Evolutionary conservation across 805 yeast genomes (phyloP).

Genomic region (Candida oleophila): DNA sequence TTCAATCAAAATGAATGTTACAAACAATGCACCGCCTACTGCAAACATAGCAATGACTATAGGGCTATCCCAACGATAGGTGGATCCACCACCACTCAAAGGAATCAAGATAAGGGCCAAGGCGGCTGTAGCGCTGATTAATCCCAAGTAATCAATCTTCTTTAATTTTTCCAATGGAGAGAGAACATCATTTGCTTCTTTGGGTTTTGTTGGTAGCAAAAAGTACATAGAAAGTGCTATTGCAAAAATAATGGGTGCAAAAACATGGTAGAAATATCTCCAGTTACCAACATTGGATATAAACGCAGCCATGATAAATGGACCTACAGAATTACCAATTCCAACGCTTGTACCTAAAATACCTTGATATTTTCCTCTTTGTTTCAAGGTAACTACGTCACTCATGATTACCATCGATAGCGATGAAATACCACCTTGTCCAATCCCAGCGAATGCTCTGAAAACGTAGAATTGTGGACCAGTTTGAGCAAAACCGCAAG

Average conservation of each 20-base stretch:
- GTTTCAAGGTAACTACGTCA: constrained; percentile 51
- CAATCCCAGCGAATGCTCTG: constrained; percentile 57
- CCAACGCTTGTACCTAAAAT: constrained; percentile 52
- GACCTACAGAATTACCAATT: constrained; percentile 54
- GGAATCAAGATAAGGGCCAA: constrained; percentile 12
- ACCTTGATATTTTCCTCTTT: constrained; percentile 60
- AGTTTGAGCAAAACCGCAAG: constrained; percentile 51
- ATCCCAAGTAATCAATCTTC: constrained; percentile 15
- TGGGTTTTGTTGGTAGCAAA: constrained; percentile 36
- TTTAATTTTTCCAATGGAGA: constrained; percentile 13
- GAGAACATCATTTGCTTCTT: constrained; percentile 24
- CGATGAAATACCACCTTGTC: constrained; percentile 52
- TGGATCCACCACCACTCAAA: constrained; percentile 16
- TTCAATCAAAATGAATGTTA: constrained; percentile 23
- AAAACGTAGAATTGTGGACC: constrained; percentile 50
- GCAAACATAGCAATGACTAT: constrained; percentile 14
- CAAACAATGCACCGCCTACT: constrained; percentile 18
- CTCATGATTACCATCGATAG: constrained; percentile 53
- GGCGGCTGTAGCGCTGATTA: constrained; percentile 11
- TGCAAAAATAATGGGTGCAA: constrained; percentile 41
- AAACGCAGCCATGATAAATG: constrained; percentile 53
- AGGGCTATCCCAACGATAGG: constrained; percentile 14
- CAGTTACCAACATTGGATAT: constrained; percentile 38
- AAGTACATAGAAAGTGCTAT: constrained; percentile 29
- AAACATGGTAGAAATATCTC: constrained; percentile 53